Evolutionary conservation across 352 stramenopile species (phyloP).

Genomic region (Globisporangium viniferum): DNA sequence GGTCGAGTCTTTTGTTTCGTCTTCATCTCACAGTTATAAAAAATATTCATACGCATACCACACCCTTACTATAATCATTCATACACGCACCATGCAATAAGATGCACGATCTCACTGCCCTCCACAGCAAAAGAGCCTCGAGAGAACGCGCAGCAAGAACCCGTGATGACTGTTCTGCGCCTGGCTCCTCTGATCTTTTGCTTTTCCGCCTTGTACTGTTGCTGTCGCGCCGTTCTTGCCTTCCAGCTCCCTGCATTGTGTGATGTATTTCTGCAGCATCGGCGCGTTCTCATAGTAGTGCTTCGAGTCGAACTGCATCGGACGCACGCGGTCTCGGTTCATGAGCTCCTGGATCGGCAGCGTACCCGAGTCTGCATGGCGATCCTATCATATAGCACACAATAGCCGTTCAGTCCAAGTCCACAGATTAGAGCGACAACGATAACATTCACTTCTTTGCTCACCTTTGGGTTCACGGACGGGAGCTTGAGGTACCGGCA

Average conservation of each 20-base stretch:
- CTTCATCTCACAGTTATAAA: background rate
- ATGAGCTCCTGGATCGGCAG: constrained; percentile 79
- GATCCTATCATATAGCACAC: constrained; percentile 25
- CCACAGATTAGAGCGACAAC: background rate
- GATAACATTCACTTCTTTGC: background rate
- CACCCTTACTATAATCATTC: background rate
- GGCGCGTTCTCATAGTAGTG: constrained; percentile 86
- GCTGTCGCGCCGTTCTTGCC: constrained; percentile 10
- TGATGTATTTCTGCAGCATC: constrained; percentile 86
- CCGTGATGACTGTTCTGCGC: constrained; percentile 5
- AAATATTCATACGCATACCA: background rate
- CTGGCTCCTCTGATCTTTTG: background rate
- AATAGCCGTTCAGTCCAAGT: background rate
- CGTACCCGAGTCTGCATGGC: constrained; percentile 70
- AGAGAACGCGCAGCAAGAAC: constrained; percentile 5
- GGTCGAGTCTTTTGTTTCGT: background rate
- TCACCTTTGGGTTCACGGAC: constrained; percentile 68
- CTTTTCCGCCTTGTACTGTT: background rate
- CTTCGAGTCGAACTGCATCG: constrained; percentile 76
- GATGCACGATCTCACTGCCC: background rate
- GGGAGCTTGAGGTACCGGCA: constrained; percentile 84
- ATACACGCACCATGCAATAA: background rate
- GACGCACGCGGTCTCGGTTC: constrained; percentile 66
- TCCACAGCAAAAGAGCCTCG: constrained; percentile 13
- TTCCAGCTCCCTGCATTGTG: constrained; percentile 61